Evolutionary conservation across 495 filamentous ascomycete genomes (phyloP).

Genomic region (Penicillium atrosanguineum): DNA sequence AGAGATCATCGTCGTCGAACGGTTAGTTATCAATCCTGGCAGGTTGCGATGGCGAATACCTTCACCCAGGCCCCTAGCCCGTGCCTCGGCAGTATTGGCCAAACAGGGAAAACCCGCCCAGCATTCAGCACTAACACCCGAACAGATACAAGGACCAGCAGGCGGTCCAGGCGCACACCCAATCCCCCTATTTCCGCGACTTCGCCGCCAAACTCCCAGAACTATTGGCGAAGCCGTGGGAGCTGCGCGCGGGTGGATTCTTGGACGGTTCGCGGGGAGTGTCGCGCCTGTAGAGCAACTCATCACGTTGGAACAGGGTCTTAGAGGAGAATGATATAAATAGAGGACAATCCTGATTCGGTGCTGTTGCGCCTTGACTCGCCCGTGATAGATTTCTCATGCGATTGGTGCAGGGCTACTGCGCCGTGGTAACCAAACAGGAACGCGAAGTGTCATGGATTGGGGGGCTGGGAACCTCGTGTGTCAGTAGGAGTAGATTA

Average conservation of each 20-base stretch:
- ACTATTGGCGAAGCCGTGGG: conserved; percentile 26
- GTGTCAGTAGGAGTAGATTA: neutral
- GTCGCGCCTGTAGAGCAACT: conserved; percentile 19
- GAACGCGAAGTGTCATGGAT: neutral
- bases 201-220: conserved; percentile 22
- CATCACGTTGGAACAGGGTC: neutral
- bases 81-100: conserved; percentile 16
- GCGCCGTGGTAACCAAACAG: conserved; percentile 3
- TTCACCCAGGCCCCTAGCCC: neutral
- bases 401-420: conserved; percentile 23
- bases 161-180: conserved; percentile 26
- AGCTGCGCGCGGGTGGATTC: conserved; percentile 26
- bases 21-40: conserved; percentile 12
- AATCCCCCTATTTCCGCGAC: conserved; percentile 26
- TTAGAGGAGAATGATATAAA: conserved; percentile 10
- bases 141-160: conserved; percentile 31
- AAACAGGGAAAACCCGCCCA: neutral
- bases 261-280: conserved; percentile 22
- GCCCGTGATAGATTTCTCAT: conserved; percentile 19
- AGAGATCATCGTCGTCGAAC: conserved; percentile 35
- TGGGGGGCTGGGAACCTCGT: neutral
- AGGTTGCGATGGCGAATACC: neutral
- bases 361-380: conserved; percentile 7
- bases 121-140: neutral
- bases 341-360: conserved; percentile 5